Evolutionary conservation across 2,329 filamentous ascomycete genomes (phyloP).

Genomic region (Colletotrichum tamarilloi): DNA sequence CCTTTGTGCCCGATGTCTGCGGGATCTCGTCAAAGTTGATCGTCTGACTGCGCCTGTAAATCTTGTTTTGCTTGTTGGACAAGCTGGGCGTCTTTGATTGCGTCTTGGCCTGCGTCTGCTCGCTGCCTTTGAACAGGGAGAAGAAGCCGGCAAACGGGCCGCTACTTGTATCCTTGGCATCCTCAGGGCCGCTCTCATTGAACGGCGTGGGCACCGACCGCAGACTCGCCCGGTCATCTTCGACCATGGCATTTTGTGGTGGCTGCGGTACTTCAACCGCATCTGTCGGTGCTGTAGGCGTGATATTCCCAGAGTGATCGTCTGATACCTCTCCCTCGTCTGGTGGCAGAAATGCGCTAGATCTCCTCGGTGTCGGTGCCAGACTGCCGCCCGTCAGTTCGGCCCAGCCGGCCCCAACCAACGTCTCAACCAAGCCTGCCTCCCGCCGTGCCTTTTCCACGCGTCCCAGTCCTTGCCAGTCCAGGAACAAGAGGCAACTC

Average conservation of each 20-base stretch:
- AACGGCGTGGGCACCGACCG: conserved; percentile 54
- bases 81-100: conserved; percentile 55
- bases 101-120: conserved; percentile 52
- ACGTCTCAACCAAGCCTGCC: conserved; percentile 90
- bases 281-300: conserved; percentile 44
- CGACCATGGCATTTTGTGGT: conserved; percentile 70
- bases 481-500: conserved; percentile 94
- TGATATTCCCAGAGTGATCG: conserved; percentile 32
- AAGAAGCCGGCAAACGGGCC: conserved; percentile 73
- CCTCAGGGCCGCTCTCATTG: conserved; percentile 40
- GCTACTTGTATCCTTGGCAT: conserved; percentile 43
- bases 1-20: conserved; percentile 48
- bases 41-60: conserved; percentile 84
- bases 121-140: conserved; percentile 76
- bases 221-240: conserved; percentile 73
- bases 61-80: conserved; percentile 73
- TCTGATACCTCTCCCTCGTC: conserved; percentile 35
- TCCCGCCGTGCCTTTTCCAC: conserved; percentile 95
- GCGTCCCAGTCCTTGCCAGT: conserved; percentile 93
- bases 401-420: conserved; percentile 94
- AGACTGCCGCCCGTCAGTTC: conserved; percentile 83
- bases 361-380: conserved; percentile 54
- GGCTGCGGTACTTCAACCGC: conserved; percentile 77
- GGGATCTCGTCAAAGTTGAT: conserved; percentile 59
- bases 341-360: conserved; percentile 52